These are phyloP conservation scores for Botrytis fragariae DNA, from an alignment of 2,329 filamentous ascomycete species.

Conservation along the genomic window DNA sequence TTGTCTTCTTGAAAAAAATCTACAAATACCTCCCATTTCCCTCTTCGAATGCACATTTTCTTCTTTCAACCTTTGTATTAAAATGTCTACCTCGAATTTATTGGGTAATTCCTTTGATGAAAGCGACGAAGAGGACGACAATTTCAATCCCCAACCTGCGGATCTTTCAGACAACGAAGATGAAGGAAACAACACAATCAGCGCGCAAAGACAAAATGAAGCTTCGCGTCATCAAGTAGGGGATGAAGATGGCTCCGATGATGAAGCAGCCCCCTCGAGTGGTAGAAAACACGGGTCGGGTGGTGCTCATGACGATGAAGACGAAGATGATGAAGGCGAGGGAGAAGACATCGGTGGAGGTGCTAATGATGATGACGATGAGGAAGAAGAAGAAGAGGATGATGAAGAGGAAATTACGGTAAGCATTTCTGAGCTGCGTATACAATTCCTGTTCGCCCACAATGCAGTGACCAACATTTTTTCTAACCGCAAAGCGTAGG, in stretches of 20 bases:
- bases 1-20: background rate
- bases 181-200: constrained; percentile 35
- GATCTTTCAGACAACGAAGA: constrained; percentile 67
- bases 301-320: constrained; percentile 34
- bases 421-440: constrained; percentile 29
- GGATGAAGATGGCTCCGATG: constrained; percentile 47
- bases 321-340: constrained; percentile 46
- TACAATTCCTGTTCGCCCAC: background rate
- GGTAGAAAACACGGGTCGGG: constrained; percentile 21
- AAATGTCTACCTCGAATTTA: constrained; percentile 35
- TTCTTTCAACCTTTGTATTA: constrained; percentile 21
- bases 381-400: constrained; percentile 54
- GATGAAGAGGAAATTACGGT: constrained; percentile 64
- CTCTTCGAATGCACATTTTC: constrained; percentile 8
- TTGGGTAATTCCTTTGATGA: constrained; percentile 45
- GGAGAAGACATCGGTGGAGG: constrained; percentile 36
- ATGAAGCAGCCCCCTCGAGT: constrained; percentile 45
- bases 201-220: constrained; percentile 34
- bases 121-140: constrained; percentile 75
- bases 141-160: constrained; percentile 80
- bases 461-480: constrained; percentile 29
- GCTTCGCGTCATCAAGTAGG: constrained; percentile 39
- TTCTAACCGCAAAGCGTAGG: constrained; percentile 43
- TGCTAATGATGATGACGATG: constrained; percentile 42
- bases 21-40: constrained; percentile 5